These are phyloP conservation scores for Coniochaeta pulveracea DNA, from an alignment of 2,329 filamentous ascomycete species.

Conservation along the genomic window DNA sequence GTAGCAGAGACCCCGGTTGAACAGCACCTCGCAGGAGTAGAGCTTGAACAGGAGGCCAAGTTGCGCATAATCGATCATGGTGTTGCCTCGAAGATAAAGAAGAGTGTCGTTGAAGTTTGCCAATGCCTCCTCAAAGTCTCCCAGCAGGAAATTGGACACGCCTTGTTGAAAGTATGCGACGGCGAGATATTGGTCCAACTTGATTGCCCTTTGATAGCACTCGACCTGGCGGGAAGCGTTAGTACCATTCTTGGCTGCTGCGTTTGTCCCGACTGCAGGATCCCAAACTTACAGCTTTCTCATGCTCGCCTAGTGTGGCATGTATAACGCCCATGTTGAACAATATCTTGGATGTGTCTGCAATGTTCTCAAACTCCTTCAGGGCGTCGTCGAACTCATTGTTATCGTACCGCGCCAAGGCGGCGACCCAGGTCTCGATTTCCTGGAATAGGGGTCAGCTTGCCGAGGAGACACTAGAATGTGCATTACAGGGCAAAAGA, in stretches of 20 bases:
- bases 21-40: slow-evolving; percentile 94
- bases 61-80: slow-evolving; percentile 96
- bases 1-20: slow-evolving; percentile 94
- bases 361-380: slow-evolving; percentile 71
- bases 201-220: slow-evolving; percentile 85
- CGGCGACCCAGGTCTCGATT: slow-evolving; percentile 97
- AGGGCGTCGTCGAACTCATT: slow-evolving; percentile 92
- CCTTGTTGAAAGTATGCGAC: slow-evolving; percentile 98
- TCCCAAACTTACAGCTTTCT: slow-evolving; percentile 65
- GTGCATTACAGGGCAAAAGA: neutral
- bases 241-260: slow-evolving; percentile 8
- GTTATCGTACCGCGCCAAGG: slow-evolving; percentile 86
- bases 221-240: slow-evolving; percentile 53
- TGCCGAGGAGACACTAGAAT: too few species aligned
- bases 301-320: slow-evolving; percentile 90
- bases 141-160: slow-evolving; percentile 93
- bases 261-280: neutral
- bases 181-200: slow-evolving; percentile 87
- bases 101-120: slow-evolving; percentile 99
- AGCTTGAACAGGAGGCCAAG: slow-evolving; percentile 90
- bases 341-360: slow-evolving; percentile 93
- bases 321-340: slow-evolving; percentile 99
- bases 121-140: slow-evolving; percentile 92
- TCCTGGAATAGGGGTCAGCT: slow-evolving; percentile 46
- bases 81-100: slow-evolving; percentile 87